Percentiles rank a stretch among this genome's conserved stretches.
Evolutionary conservation across 108 stramenopile genomes (phyloP).

Genomic region (Poteriospumella lacustris): DNA sequence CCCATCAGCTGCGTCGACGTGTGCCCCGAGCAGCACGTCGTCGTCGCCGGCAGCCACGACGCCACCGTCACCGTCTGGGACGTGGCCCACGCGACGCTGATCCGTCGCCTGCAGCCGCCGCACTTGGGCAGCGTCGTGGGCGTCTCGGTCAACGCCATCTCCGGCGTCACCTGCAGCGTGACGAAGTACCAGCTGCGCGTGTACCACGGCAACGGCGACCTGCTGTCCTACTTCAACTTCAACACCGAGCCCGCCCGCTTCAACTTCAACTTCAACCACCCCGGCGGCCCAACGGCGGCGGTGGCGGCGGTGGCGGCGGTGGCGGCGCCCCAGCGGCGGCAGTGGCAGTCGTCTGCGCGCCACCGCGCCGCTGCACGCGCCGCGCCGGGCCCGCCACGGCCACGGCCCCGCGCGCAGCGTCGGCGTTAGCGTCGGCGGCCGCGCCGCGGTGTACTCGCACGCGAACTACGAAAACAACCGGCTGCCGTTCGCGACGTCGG

Average conservation of each 20-base stretch:
- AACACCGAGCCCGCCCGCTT: slow-evolving; percentile 35
- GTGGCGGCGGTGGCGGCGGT: slow-evolving; percentile 44
- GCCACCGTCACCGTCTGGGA: slow-evolving; percentile 85
- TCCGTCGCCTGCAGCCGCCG: slow-evolving; percentile 66
- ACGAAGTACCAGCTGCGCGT: slow-evolving; percentile 67
- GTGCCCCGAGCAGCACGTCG: slow-evolving; percentile 66
- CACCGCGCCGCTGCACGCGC: no score
- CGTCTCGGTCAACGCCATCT: slow-evolving; percentile 77
- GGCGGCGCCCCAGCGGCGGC: slow-evolving; percentile 75
- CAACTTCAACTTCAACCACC: not conserved
- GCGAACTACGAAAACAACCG: no score
- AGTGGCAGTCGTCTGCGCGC: no score
- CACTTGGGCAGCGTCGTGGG: slow-evolving; percentile 71
- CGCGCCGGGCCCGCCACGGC: no score
- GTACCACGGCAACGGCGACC: slow-evolving; percentile 81
- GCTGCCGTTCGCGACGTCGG: no score
- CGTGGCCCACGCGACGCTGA: slow-evolving; percentile 59
- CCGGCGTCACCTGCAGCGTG: slow-evolving; percentile 77
- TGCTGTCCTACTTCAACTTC: slow-evolving; percentile 50
- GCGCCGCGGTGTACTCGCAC: no score
- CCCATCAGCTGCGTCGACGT: slow-evolving; percentile 64
- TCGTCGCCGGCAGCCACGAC: slow-evolving; percentile 80
- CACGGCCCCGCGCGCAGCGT: no score
- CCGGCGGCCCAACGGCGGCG: not conserved
- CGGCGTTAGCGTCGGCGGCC: no score